These are phyloP conservation scores for Schrenkiella parvula DNA, from an alignment of 345 rosid genomes.

Conservation along the genomic window DNA sequence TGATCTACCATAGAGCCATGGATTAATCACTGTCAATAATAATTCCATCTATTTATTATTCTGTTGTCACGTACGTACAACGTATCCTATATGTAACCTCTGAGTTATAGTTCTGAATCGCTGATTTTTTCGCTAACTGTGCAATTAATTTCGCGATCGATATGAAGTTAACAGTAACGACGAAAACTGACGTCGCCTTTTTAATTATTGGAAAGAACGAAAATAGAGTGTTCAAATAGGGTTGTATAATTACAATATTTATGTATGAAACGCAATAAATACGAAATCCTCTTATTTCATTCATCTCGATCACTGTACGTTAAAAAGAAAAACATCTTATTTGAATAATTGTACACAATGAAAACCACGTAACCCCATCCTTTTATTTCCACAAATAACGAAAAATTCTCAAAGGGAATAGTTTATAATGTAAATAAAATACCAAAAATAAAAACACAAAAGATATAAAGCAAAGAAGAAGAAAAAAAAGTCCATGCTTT, in stretches of 20 bases:
- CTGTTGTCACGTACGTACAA: constrained; percentile 22
- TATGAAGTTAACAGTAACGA: constrained; percentile 20
- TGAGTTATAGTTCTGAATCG: constrained; percentile 30
- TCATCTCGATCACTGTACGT: constrained; percentile 17
- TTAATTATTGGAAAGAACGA: constrained; percentile 22
- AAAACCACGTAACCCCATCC: constrained; percentile 22
- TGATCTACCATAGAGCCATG: constrained; percentile 31
- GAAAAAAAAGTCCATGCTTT: constrained; percentile 40
- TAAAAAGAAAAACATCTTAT: neutral
- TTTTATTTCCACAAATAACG: constrained; percentile 28
- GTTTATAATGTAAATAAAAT: constrained; percentile 28
- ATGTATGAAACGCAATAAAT: constrained; percentile 18
- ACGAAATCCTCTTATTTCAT: constrained; percentile 6
- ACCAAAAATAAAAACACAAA: constrained; percentile 27
- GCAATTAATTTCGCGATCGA: constrained; percentile 26
- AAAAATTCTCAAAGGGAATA: constrained; percentile 28
- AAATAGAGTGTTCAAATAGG: constrained; percentile 12
- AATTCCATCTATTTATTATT: constrained; percentile 33
- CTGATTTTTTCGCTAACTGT: constrained; percentile 30
- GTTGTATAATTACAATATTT: neutral
- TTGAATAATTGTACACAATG: constrained; percentile 16
- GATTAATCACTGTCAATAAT: constrained; percentile 33
- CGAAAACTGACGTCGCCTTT: constrained; percentile 18
- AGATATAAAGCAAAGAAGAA: constrained; percentile 24
- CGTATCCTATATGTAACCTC: constrained; percentile 13